Base-by-base conservation (phyloP, 306 rosid species). In the Citrullus mucosospermus region DNA sequence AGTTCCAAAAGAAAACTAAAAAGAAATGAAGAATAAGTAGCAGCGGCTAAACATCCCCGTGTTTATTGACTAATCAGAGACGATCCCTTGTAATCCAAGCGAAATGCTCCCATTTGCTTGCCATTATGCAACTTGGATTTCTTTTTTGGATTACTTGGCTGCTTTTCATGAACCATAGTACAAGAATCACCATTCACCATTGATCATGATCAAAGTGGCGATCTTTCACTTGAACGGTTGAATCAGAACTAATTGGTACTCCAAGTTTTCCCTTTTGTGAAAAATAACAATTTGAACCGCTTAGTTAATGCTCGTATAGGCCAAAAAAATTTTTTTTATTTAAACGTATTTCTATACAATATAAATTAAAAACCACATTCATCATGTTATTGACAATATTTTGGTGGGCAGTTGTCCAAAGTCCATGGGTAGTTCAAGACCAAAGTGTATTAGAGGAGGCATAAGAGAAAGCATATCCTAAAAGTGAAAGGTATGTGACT, bases 61-160 rank as follows among this genome's bases (percentile, higher is more conserved):
- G 63, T 53, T 74, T 18, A 34, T 74, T 69, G 81, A 82, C 84
- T 54, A 51, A 71, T 43, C 55, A 62, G 39, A 41, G 55, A 83
- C 80, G 82, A 75, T 89, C 83, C 38, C 89, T 81, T 89, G 89
- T 80, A 58, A 84, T 80, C 75, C 84, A 84, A 85, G 87, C 84
- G 75, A 83, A 73, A 58, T 56, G 58, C 75, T 4, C 14, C 71
- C 56, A 69, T 69, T 69, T n/a, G 75, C 54, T 25, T 39, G 72
- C 65, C 75, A 39, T 51, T 41, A 41, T n/a, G 8, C 28, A 17
- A 73, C 13, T 70, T 5, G 75, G 76, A 51, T 25, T 73, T 50
- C 20, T 34, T 36, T 30, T 41, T 20, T 17, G 67, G 71, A 65
- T 36, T 67, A 67, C 14, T 39, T 39, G 30, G 25, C 43, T 71